Conservation (phyloP, 305 asterid genomes). For the Fraxinus dipetala region DNA sequence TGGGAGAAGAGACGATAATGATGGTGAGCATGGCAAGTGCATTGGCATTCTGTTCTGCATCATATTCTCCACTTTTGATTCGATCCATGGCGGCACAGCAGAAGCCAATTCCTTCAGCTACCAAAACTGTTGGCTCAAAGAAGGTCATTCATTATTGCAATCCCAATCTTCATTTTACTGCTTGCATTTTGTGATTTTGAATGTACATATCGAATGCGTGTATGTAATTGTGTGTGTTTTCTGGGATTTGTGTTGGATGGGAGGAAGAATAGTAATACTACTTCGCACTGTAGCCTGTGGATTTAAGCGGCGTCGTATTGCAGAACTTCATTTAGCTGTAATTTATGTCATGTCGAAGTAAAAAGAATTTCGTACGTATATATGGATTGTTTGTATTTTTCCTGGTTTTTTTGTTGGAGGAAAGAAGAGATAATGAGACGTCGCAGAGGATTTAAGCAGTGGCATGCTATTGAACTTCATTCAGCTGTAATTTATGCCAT, state of each 20-base stretch:
- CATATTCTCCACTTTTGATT: slow-evolving; percentile 45
- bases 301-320: background rate
- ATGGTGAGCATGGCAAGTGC: slow-evolving; percentile 31
- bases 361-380: background rate
- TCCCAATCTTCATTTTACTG: background rate
- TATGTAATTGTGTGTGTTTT: background rate
- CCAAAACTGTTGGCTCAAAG: slow-evolving; percentile 53
- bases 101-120: slow-evolving; percentile 40
- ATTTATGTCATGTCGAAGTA: background rate
- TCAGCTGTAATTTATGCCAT: background rate
- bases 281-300: background rate
- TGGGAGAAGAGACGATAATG: background rate
- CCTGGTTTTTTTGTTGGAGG: background rate
- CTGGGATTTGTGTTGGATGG: background rate
- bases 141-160: slow-evolving; percentile 39
- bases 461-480: background rate
- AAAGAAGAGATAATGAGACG: background rate
- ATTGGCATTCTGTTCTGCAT: slow-evolving; percentile 12
- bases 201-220: background rate
- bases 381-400: background rate
- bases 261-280: background rate
- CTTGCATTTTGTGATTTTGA: background rate
- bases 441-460: background rate
- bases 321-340: background rate
- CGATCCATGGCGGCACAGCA: slow-evolving; percentile 74